These are phyloP conservation scores for Helianthus tuberosus DNA, from an alignment of 129 eudicot genomes.

Conservation along the genomic window DNA sequence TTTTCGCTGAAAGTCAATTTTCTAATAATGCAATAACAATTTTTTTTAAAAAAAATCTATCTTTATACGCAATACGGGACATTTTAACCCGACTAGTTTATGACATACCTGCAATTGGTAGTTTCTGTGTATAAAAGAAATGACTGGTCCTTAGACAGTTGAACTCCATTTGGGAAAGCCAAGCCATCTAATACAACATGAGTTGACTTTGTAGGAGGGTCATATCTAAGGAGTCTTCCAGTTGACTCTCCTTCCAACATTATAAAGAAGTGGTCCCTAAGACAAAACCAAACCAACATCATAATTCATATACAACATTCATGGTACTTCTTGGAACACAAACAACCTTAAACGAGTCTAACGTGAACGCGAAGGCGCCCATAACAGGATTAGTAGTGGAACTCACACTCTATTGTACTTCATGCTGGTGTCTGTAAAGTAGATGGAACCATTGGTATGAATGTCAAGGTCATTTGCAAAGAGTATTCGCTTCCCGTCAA, in stretches of 20 bases:
- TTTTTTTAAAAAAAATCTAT: background rate
- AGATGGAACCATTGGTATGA: conserved; percentile 90
- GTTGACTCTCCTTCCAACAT: conserved; percentile 95
- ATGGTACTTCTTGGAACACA: background rate
- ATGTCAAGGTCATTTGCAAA: conserved; percentile 97
- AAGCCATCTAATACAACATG: conserved; percentile 81
- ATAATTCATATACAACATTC: background rate
- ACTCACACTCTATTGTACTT: conserved; percentile 95
- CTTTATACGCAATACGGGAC: background rate
- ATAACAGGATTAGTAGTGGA: background rate
- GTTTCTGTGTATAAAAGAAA: conserved; percentile 86
- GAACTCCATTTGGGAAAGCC: conserved; percentile 98
- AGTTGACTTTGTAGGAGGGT: conserved; percentile 77
- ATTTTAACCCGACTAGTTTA: background rate
- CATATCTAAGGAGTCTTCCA: conserved; percentile 88
- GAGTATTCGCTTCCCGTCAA: conserved; percentile 67
- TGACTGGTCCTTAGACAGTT: conserved; percentile 78
- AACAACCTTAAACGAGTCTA: background rate
- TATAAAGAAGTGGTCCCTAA: conserved; percentile 83
- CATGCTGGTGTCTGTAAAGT: conserved; percentile 91
- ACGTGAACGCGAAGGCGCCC: background rate
- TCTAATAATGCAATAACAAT: no score
- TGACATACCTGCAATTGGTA: conserved; percentile 82
- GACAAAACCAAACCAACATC: conserved; percentile 13
- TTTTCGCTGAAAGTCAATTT: no score